Evolutionary conservation across 306 rosid genomes (phyloP).

Genomic region (Cucurbita argyrosperma): DNA sequence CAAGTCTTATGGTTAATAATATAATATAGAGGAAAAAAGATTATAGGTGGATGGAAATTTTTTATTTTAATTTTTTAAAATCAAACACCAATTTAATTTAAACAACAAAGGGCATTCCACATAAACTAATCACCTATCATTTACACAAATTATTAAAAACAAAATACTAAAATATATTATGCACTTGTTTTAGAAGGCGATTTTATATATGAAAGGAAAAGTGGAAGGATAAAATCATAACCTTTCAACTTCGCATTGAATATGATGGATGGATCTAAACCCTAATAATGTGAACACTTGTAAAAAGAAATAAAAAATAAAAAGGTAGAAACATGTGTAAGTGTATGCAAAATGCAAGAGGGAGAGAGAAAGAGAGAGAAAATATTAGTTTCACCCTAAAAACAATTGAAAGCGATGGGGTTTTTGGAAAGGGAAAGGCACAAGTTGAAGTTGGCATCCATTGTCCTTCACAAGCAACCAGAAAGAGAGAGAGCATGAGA

Average conservation of each 20-base stretch:
- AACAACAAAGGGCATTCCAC: not conserved
- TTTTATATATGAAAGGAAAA: not conserved
- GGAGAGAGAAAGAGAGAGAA: too few relatives aligned
- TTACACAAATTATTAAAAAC: too few relatives aligned
- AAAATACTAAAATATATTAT: too few relatives aligned
- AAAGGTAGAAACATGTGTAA: not conserved
- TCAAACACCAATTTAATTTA: not conserved
- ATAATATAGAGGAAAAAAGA: not conserved
- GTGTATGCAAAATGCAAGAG: not conserved
- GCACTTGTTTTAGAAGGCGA: too few relatives aligned
- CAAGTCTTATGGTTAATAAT: not conserved
- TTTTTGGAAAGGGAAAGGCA: not conserved
- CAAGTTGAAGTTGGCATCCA: conserved; percentile 4
- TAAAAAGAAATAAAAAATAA: not conserved
- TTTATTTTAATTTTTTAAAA: not conserved
- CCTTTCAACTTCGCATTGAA: not conserved
- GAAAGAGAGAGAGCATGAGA: not conserved
- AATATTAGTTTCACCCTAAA: not conserved
- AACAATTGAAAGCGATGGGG: not conserved
- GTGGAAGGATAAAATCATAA: not conserved
- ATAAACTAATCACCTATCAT: too few relatives aligned
- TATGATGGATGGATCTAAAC: not conserved
- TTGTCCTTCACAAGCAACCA: not conserved
- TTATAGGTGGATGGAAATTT: not conserved
- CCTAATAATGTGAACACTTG: too few relatives aligned